Evolutionary conservation across 2,329 filamentous ascomycete genomes (phyloP), one percentile per base, ranked within the genome.

Genomic region (Cordyceps tenuipes): DNA sequence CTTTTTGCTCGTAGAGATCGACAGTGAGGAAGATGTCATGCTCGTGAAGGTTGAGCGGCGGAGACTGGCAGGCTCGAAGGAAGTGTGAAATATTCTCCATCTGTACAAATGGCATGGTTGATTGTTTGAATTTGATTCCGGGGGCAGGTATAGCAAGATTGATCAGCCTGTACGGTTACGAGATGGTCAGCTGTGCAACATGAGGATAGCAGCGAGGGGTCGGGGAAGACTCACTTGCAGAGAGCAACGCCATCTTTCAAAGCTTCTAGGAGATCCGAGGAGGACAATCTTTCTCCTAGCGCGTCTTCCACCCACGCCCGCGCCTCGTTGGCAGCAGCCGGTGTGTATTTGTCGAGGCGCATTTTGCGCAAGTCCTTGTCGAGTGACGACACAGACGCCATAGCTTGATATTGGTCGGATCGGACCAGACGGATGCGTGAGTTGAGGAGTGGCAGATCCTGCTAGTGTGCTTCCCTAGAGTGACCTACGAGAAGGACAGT

Each of bases 51-150:
- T 87, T 92, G 57, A 99, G 79, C 0, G 94, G 94, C 29, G 89
- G 84, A 55, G 83, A 79, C 74, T 96, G 90, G 77, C 92, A 96
- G 62, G 91, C 91, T 69, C 84, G 86, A 58, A 99, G 84, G 75
- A 97, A 99, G 70, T 96, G 90, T 5, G 92, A 95, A 70, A 99
- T 97, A 72, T 99, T 99, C 74, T 99, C 94, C 92, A 97, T 97
- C 75, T 99, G 94, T 46, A 97, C 93, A 71, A 99, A 99, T 0
- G 94, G 94, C 93, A 97, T 97, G 46, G 85, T 77, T 1, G 92
- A 96, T 70, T 88, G 81, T 76, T 97, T 97, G 82, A 89, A 97
- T 72, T 88, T 91, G 75, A 96, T 83, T 36, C 88, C 88, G 0
- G 90, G 89, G 17, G 87, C 83, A 29, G 90, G 89, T 43, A 88